phyloP scores from a whole-genome alignment of 805 yeast genomes.

The Lachancea sp. region DNA sequence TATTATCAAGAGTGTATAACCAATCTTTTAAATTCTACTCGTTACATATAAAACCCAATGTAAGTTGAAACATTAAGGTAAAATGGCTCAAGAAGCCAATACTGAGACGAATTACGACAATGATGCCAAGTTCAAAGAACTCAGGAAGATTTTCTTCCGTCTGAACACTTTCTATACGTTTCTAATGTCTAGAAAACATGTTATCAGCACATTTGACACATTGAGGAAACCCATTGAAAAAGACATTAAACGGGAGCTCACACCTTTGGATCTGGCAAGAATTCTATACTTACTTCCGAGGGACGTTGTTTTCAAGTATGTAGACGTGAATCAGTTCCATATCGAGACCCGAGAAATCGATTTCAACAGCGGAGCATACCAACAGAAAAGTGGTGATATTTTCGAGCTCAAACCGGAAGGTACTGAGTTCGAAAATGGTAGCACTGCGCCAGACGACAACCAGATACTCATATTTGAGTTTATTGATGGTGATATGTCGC shows the following conservation, averaged over 20 bases:
- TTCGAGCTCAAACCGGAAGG: conserved; percentile 41
- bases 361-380: conserved; percentile 42
- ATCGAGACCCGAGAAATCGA: conserved; percentile 35
- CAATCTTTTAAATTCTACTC: too few species aligned
- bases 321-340: conserved; percentile 65
- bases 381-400: conserved; percentile 50
- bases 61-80: background rate
- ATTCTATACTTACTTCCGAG: conserved; percentile 58
- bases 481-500: conserved; percentile 54
- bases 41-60: too few species aligned
- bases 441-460: conserved; percentile 30
- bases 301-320: conserved; percentile 65
- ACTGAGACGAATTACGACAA: background rate
- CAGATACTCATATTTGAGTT: conserved; percentile 72
- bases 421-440: conserved; percentile 21
- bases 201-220: conserved; percentile 50
- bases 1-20: too few species aligned
- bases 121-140: conserved; percentile 30
- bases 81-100: background rate
- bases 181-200: conserved; percentile 52
- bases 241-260: conserved; percentile 40
- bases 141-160: conserved; percentile 45
- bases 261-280: conserved; percentile 54
- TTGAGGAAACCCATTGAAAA: conserved; percentile 48
- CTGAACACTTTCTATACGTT: conserved; percentile 58